Base-by-base conservation (phyloP, 140 eudicot genomes). In the Oenanthe javanica region DNA sequence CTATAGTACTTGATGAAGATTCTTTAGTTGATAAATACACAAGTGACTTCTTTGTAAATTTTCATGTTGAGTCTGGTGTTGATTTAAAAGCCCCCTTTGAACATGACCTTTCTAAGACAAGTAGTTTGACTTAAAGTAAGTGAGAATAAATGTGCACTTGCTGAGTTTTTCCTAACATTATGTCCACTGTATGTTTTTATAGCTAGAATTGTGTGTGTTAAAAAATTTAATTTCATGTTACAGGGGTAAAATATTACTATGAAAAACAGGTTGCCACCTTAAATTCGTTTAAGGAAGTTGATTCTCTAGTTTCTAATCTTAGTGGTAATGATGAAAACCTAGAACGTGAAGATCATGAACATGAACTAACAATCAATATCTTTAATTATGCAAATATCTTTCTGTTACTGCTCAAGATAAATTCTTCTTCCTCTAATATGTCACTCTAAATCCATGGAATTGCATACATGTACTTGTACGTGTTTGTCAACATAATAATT, bases 211-310 rank as follows among this genome's bases (percentile, higher is more conserved):
- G 6, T 73, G 21, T 40, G 6, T 31, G 0, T 38, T 1, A 69
- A 27, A 23, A 23, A 71, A 11, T 36, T 15, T 1, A 38, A 38
- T 31, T 72, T 16, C 4, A 23, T 74, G 47, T 77, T 77, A 45
- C 81, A 94, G 98, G 31, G 31, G 31, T 31, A 31, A 31, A 31
- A 31, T 31, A 31, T 31, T 31, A 31, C 31, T 31, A 31, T 75
- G 96, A 91, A 80, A 87, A 88, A 48, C 98, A 94, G 66, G 87
- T 94, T 80, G 92, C 92, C 25, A 89, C 97, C 49, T 84, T 94
- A 83, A 92, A 85, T 70, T 90, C 98, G 3, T 94, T 94, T 77
- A 94, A 91, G 75, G 97, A 89, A 76, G 98, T 89, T 19, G 98
- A 94, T 79, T 79, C 86, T 31, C 67, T 90, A 82, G 83, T 31